Base-by-base conservation (phyloP, 2,329 filamentous ascomycete species). In the Cladosporium sp. region DNA sequence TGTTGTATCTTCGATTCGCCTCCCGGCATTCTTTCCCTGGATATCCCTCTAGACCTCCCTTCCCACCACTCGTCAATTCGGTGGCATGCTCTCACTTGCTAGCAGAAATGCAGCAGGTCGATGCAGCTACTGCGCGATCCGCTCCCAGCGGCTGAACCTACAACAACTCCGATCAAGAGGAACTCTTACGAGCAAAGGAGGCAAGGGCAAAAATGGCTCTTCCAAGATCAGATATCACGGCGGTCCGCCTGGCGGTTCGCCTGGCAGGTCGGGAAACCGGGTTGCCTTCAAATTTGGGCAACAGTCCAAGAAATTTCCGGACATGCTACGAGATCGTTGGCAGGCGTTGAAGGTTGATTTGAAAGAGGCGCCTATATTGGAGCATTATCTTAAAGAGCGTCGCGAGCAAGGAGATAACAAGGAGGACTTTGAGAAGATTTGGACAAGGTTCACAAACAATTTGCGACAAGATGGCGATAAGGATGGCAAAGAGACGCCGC, bases 111-210 rank as follows among this genome's bases (percentile, higher is more conserved):
- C 44, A 49, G 38, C 55, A 55, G 56, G 53, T 50, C 52, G 58
- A 57, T 73, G 71, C 66, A 63, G 72, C 41, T 65, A 70, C 56
- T 73, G 72, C 64, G 61, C 66, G 47, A 64, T 67, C 53, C 63
- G 66, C 37, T 59, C 60, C 38, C 63, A 58, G 34, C 54, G 61
- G n/a, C 43, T 54, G 39, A 22, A 40, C 30, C 54, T 64, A 51
- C 58, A 55, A 61, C 59, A 64, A 55, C 67, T 52, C 54, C 68
- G 52, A 58, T 65, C 49, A 50, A 53, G 43, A 34, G 57, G 53
- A 15, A 51, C 52, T 12, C 30, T 17, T 22, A 13, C 45, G 17
- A 27, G 37, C 17, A 7, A 13, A 18, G 17, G 9, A 9, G 20
- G 43, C 11, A 12, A 45, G 11, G n/a, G n/a, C n/a, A n/a, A 45